A percentile compares a stretch with the other conserved stretches of the same genome.
phyloP scores from a whole-genome alignment of 257 asterid genomes.

The Solanum pennellii region DNA sequence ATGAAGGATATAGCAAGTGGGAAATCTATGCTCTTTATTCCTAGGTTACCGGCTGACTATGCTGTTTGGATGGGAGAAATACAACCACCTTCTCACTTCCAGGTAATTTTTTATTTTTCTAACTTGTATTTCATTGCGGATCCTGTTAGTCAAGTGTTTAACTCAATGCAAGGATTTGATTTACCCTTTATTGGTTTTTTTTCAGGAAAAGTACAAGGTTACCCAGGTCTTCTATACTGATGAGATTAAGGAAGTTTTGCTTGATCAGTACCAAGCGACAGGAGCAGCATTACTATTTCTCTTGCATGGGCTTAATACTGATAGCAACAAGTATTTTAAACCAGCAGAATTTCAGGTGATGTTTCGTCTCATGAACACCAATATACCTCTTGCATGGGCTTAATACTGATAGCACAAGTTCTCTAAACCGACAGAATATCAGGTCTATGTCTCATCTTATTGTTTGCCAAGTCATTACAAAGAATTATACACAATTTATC shows the following conservation, averaged over 20 bases:
- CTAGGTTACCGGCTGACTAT: conserved; percentile 75
- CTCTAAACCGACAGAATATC: conserved; percentile 72
- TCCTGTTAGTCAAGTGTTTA: neutral
- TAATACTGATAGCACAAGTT: conserved; percentile 7
- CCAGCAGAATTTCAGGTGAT: conserved; percentile 86
- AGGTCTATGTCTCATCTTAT: conserved; percentile 31
- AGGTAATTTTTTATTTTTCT: conserved; percentile 30
- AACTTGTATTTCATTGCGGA: neutral
- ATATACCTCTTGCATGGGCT: conserved; percentile 74
- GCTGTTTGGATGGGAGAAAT: conserved; percentile 96
- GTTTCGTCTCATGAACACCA: conserved; percentile 34
- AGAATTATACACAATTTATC: neutral
- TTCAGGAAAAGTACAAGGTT: conserved; percentile 76
- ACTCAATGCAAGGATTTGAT: neutral
- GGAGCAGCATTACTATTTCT: conserved; percentile 77
- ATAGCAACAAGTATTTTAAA: conserved; percentile 66
- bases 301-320: conserved; percentile 86
- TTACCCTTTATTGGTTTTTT: conserved; percentile 16
- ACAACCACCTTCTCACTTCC: conserved; percentile 63
- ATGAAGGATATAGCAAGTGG: conserved; percentile 81
- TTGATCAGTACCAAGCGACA: conserved; percentile 41
- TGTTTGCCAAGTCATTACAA: neutral
- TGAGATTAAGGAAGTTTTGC: conserved; percentile 60
- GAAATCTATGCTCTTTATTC: conserved; percentile 73
- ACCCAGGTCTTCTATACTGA: conserved; percentile 49